Evolutionary conservation across 2,329 filamentous ascomycete genomes (phyloP).

Genomic region (Nothomitra cinnamomea): DNA sequence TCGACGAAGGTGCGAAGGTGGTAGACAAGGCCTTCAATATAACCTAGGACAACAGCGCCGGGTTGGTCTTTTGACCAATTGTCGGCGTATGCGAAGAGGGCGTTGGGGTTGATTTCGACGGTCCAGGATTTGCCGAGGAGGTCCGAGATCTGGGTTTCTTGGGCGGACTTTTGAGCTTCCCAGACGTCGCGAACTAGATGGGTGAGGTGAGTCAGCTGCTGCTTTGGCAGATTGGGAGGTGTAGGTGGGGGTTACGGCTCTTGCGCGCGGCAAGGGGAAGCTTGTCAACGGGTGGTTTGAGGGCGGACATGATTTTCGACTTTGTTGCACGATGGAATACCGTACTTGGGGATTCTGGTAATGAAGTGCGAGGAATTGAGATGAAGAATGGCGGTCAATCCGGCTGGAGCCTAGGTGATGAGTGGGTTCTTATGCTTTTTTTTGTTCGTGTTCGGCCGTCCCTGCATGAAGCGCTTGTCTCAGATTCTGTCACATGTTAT

Average conservation of each 20-base stretch:
- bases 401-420: too few relatives aligned
- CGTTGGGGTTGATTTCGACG: slow-evolving; percentile 29
- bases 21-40: slow-evolving; percentile 26
- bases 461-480: too few relatives aligned
- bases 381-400: too few relatives aligned
- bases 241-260: slow-evolving; percentile 5
- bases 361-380: too few relatives aligned
- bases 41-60: slow-evolving; percentile 25
- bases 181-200: slow-evolving; percentile 33
- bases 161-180: slow-evolving; percentile 29
- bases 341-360: too few relatives aligned
- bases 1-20: slow-evolving; percentile 25
- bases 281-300: slow-evolving; percentile 2
- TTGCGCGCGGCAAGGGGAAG: slow-evolving; percentile 10
- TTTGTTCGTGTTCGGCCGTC: too few relatives aligned
- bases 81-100: slow-evolving; percentile 22
- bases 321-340: too few relatives aligned
- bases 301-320: too few relatives aligned
- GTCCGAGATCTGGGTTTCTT: slow-evolving; percentile 28
- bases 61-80: slow-evolving; percentile 24
- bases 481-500: too few relatives aligned
- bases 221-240: too few relatives aligned
- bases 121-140: slow-evolving; percentile 33
- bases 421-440: too few relatives aligned
- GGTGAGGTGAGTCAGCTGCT: not conserved